Evolutionary conservation across 164 flowering plant species (phyloP), one percentile per base, ranked within the genome.

Genomic region (Dillenia suffruticosa): DNA sequence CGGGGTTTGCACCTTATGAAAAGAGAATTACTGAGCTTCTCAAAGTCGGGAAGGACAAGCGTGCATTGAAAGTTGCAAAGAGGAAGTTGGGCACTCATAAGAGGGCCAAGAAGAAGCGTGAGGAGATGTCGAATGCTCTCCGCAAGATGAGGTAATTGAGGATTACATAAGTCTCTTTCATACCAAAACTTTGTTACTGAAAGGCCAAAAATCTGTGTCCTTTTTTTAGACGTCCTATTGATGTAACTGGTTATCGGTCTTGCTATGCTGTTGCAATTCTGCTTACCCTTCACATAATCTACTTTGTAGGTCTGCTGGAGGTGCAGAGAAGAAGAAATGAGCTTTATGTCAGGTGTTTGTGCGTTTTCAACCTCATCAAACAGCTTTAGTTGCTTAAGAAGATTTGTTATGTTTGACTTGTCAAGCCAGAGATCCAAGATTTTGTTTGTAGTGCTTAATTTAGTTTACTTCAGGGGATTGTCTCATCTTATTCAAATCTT

Each of bases 21-120:
- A 83, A 78, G 70, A 75, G 87, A 71, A 83, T 83, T 66, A 83
- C 87, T 68, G 84, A 83, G 47, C 84, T 83, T 69, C 79, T 83
- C 14, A 80, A 78, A 58, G 87, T 83, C 57, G 84, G 84, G 16
- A 82, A 80, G 64, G 87, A 82, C 69, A 80, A 82, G 74, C 76
- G 79, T 48, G 84, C 84, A 43, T 56, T 75, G 77, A 80, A 80
- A 59, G 72, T 80, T 8, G 84, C 81, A 44, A 80, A 77, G 72
- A 66, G 79, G 67, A 80, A 75, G 69, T 67, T 80, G 62, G 79
- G 79, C 40, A 80, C 84, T 45, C 84, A 77, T 76, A 82, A 80
- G 79, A 78, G 87, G 63, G 84, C 87, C 15, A 81, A 83, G 74
- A 77, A 71, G 80, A 81, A 79, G 81, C 63, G 84, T 45, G 83